Conservation (phyloP, 2,329 filamentous ascomycete species). For the Niveomyces coronatus region DNA sequence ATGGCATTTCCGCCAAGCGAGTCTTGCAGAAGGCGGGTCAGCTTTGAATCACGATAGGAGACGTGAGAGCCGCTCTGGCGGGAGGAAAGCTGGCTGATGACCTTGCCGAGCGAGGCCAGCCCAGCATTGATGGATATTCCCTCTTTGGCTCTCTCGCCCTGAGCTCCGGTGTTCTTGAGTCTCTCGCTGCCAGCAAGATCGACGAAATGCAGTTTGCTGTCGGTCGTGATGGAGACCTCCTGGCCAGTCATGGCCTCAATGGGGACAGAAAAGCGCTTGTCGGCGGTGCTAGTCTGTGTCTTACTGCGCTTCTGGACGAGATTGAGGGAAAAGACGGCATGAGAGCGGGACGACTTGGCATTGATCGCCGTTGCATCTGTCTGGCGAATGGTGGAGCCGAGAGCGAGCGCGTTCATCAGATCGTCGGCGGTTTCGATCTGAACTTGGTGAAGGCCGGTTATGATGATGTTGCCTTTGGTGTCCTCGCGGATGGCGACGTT, state of each 20-base stretch:
- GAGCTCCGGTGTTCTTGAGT: conserved; percentile 92
- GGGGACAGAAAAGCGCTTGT: conserved; percentile 83
- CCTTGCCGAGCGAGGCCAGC: conserved; percentile 87
- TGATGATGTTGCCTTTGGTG: conserved; percentile 82
- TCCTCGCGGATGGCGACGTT: conserved; percentile 91
- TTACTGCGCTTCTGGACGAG: conserved; percentile 73
- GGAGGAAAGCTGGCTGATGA: conserved; percentile 94
- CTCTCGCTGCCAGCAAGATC: conserved; percentile 95
- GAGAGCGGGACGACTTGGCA: conserved; percentile 92
- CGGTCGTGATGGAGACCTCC: conserved; percentile 67
- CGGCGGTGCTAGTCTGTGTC: conserved; percentile 41
- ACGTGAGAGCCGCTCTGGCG: conserved; percentile 81
- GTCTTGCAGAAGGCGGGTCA: conserved; percentile 90
- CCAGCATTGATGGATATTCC: conserved; percentile 98
- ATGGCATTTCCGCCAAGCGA: conserved; percentile 94
- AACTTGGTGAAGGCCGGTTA: conserved; percentile 81
- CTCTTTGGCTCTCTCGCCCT: conserved; percentile 87
- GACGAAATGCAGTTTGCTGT: conserved; percentile 98
- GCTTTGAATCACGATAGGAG: conserved; percentile 95
- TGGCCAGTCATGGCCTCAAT: conserved; percentile 62
- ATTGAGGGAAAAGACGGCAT: conserved; percentile 94
- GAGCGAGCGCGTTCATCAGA: conserved; percentile 77
- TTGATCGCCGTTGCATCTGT: conserved; percentile 97
- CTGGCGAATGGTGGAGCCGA: conserved; percentile 88
- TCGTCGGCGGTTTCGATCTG: conserved; percentile 89